phyloP scores from a whole-genome alignment of 2,329 filamentous ascomycete species.

The Diaporthe vaccinii region DNA sequence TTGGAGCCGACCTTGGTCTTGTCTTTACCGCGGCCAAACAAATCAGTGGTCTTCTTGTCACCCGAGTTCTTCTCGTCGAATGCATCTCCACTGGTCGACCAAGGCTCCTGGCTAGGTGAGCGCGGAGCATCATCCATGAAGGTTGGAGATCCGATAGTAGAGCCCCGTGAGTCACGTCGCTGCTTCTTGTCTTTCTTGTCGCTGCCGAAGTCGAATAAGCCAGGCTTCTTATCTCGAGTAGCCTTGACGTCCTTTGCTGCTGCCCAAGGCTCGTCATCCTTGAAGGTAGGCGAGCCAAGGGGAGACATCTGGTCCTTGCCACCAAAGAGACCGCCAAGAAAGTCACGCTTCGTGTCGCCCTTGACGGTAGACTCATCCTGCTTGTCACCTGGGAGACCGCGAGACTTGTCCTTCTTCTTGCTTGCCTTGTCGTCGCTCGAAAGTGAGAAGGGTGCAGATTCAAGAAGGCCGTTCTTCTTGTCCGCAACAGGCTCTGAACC shows the following conservation, averaged over 20 bases:
- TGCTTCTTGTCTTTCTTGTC: slow-evolving; percentile 13
- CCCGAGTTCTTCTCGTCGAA: neutral
- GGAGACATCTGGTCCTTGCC: slow-evolving; percentile 14
- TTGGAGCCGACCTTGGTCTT: neutral
- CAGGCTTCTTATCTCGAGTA: slow-evolving; percentile 3
- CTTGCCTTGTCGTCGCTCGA: neutral
- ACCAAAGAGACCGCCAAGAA: slow-evolving; percentile 1
- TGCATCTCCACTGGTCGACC: neutral
- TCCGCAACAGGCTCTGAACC: neutral
- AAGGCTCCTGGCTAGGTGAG: neutral
- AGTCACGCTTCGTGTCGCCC: neutral
- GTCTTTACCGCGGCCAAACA: neutral
- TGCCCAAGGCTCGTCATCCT: slow-evolving; percentile 11
- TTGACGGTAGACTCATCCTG: neutral
- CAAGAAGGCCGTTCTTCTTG: neutral
- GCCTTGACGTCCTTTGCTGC: neutral
- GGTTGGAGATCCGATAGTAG: neutral
- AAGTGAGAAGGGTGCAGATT: neutral
- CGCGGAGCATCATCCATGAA: neutral
- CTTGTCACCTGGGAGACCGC: neutral
- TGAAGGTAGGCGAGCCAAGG: neutral
- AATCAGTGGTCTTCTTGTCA: neutral
- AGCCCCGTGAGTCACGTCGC: neutral
- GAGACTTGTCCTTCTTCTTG: slow-evolving; percentile 28
- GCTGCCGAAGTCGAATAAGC: neutral